Evolutionary conservation across 2,329 filamentous ascomycete species (phyloP).

Genomic region (Magnaporthiopsis incrustans): DNA sequence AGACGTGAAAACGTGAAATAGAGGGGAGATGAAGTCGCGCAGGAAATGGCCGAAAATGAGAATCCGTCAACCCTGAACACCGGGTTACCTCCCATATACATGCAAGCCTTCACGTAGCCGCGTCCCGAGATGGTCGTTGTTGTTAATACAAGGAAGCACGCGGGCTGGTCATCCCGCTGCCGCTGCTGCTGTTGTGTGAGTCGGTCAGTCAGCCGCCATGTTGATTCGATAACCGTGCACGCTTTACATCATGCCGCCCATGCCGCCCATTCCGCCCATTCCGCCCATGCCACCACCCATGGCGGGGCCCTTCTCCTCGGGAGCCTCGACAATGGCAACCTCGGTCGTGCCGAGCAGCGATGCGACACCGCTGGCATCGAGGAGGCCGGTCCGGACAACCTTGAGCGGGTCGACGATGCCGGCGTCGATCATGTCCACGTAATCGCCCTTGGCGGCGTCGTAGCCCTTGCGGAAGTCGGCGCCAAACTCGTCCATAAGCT

Average conservation of each 20-base stretch:
- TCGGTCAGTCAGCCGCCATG: neutral
- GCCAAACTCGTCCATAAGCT: conserved; percentile 91
- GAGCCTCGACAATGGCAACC: conserved; percentile 92
- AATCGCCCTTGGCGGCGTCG: conserved; percentile 94
- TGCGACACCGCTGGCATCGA: conserved; percentile 92
- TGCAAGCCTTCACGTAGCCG: conserved; percentile 1
- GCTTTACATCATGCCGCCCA: conserved; percentile 55
- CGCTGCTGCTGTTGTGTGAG: neutral
- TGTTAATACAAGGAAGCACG: conserved; percentile 5
- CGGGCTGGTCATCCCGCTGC: neutral
- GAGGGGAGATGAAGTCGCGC: neutral
- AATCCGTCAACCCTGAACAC: conserved; percentile 1
- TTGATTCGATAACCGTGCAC: neutral
- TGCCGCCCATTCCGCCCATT: conserved; percentile 55
- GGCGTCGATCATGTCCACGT: conserved; percentile 94
- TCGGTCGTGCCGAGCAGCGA: conserved; percentile 96
- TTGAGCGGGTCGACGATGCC: conserved; percentile 99
- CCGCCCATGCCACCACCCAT: conserved; percentile 52
- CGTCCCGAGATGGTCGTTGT: neutral
- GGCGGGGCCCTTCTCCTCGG: conserved; percentile 77
- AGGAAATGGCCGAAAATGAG: neutral
- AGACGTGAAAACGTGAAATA: neutral
- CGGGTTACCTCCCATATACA: conserved; percentile 3
- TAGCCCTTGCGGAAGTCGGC: conserved; percentile 96
- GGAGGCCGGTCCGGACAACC: conserved; percentile 93